Evolutionary conservation across 495 filamentous ascomycete species (phyloP).

Genomic region (Parmelia sp.): DNA sequence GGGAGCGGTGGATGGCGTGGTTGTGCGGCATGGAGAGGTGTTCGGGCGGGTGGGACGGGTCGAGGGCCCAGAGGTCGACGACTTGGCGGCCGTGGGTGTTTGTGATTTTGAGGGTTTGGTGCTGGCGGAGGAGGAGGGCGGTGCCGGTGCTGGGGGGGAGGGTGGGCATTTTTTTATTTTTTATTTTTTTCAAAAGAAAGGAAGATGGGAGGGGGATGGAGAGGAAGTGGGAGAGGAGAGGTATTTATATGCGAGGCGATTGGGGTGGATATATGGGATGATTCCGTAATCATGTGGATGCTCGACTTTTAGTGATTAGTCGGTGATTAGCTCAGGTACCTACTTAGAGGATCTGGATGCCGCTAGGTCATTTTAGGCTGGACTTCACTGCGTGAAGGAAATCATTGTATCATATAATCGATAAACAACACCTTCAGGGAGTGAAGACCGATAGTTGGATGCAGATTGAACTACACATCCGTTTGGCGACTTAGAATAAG

Average conservation of each 20-base stretch:
- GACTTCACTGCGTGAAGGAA: too few relatives aligned
- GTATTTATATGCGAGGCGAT: not conserved
- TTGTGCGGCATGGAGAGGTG: conserved; percentile 41
- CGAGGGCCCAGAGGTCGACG: conserved; percentile 45
- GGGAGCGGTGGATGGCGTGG: conserved; percentile 30
- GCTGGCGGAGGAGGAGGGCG: conserved; percentile 33
- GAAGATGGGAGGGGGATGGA: not conserved
- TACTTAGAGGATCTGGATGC: too few relatives aligned
- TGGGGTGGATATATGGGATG: not conserved
- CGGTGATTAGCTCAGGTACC: too few relatives aligned
- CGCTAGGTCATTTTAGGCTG: too few relatives aligned
- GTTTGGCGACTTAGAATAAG: too few relatives aligned
- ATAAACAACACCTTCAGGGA: too few relatives aligned
- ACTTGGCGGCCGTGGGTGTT: conserved; percentile 50
- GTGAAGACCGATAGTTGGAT: too few relatives aligned
- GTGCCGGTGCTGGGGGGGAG: conserved; percentile 36
- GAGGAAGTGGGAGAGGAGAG: not conserved
- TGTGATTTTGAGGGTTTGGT: conserved; percentile 44
- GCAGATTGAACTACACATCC: too few relatives aligned
- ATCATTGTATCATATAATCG: too few relatives aligned
- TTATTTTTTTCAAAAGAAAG: too few relatives aligned
- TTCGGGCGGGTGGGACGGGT: conserved; percentile 15
- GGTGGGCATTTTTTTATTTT: not conserved
- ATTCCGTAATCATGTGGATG: not conserved
- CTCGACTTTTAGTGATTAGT: too few relatives aligned